Evolutionary conservation across 2,329 filamentous ascomycete species (phyloP), one percentile per base, ranked within the genome.

Genomic region (Hypoxylon sp.): DNA sequence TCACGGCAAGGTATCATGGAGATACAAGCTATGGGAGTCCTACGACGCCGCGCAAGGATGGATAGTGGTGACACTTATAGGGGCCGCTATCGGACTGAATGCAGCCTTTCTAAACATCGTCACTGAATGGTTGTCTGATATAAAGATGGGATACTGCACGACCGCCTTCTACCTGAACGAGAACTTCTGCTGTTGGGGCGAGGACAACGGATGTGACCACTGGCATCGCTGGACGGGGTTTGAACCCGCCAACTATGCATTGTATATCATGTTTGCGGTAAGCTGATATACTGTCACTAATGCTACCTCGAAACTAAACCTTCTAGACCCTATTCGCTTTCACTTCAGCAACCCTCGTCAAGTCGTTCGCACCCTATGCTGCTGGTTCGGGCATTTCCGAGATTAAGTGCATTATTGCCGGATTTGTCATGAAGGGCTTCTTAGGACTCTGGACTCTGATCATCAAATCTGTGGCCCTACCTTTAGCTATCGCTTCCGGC

Each of bases 361-460:
- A 93, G 78, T 90, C 89, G 0, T 98, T 96, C 80, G 94, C 96
- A 3, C 96, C 96, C 0, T 99, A 99, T 79, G 96, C 96, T 10
- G 96, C 96, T 35, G 96, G 96, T 15, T 97, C 93, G 11, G 96
- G 96, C 44, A 99, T 99, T 65, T 98, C 94, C 11, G 96, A 99
- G 82, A 99, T 99, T 86, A 99, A 99, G 81, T 97, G 94, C 81
- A 98, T 99, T 77, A 97, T 99, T 77, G 96, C 95, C 3, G 96
- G 96, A 2, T 99, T 99, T 78, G 93, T 98, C 54, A 99, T 99
- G 96, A 98, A 98, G 81, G 96, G 94, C 0, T 99, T 99, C 76
- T 86, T 99, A 15, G 94, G 95, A 19, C 91, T 91, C 74, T 94
- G 93, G 88, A 98, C 96, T 4, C 84, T 99, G 32, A 80, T 96